Base-by-base conservation (phyloP, 805 yeast genomes). In the Naumovozyma dairenensis region DNA sequence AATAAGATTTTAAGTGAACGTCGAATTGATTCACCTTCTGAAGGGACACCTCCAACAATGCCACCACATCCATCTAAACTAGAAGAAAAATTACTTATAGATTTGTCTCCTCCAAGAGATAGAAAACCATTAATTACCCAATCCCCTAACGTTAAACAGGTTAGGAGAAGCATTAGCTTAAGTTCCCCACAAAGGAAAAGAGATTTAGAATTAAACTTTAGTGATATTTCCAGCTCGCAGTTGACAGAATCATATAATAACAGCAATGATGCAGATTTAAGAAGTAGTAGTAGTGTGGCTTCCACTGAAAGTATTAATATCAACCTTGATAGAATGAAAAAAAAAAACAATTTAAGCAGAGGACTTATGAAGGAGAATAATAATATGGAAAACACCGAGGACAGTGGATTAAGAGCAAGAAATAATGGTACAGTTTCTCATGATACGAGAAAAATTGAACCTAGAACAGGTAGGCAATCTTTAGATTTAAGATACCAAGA, bases 261-360 rank as follows among this genome's bases (percentile, higher is more conserved):
- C 10, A n/a, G n/a, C n/a, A n/a, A n/a, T n/a, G n/a, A n/a, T n/a
- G n/a, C n/a, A n/a, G n/a, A n/a, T n/a, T 7, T 7, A 10, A 14
- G 26, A 6, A 6, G 8, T 10, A 14, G 42, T 20, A 36, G 40
- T 26, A 42, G 42, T 24, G 38, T 46, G 6, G 48, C 50, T 3
- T 51, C 59, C 3, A 51, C 49, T 17, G 57, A 53, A 33, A 51
- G 57, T 31, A 48, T 51, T 22, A 49, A 49, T 21, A 29, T 53
- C 10, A 46, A 51, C 33, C 31, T 53, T 10, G 48, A 49, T 13
- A 45, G 38, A 10, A 38, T 40, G 9, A 46, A 36, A 31, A 34
- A 32, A 15, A 28, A 48, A 45, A 27, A 28, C 12, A 28, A 8
- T 14, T 12, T 9, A 25, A n/a, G n/a, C n/a, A n/a, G n/a, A n/a